Conservation (phyloP, 352 stramenopile species). For the Aphanomyces euteiches region DNA sequence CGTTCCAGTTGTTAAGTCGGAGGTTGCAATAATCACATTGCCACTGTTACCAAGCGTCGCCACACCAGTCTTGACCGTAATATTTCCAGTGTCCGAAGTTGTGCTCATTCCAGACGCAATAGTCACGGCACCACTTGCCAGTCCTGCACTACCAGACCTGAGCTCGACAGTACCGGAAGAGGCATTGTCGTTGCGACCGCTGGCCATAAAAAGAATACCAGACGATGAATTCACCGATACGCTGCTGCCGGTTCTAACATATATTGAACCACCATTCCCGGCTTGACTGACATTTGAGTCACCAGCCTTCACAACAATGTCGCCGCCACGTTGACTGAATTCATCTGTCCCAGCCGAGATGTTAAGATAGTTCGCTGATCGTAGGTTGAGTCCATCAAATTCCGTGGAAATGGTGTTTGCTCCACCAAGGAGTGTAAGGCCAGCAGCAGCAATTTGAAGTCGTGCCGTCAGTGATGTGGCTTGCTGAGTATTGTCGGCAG, state of each 20-base stretch:
- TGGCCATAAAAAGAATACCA: not conserved
- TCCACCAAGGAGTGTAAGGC: slow-evolving; percentile 37
- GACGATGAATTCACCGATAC: slow-evolving; percentile 25
- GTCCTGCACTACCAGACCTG: not conserved
- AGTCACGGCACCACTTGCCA: not conserved
- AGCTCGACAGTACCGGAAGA: not conserved
- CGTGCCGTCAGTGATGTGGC: slow-evolving; percentile 41
- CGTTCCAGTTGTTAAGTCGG: not conserved
- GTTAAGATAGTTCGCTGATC: not conserved
- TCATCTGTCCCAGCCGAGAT: slow-evolving; percentile 16
- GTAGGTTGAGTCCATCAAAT: slow-evolving; percentile 6
- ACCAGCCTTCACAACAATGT: slow-evolving; percentile 38
- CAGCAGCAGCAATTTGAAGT: slow-evolving; percentile 32
- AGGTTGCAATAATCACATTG: not conserved
- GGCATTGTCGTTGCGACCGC: not conserved
- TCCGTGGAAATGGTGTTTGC: slow-evolving; percentile 22
- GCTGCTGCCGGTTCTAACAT: slow-evolving; percentile 40
- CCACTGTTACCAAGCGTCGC: slow-evolving; percentile 8
- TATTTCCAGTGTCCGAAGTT: slow-evolving; percentile 46
- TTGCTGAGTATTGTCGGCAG: slow-evolving; percentile 33
- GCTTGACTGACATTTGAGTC: slow-evolving; percentile 34
- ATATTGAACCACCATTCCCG: slow-evolving; percentile 40
- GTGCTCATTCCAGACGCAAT: slow-evolving; percentile 9
- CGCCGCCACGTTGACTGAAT: slow-evolving; percentile 39
- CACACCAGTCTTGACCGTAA: slow-evolving; percentile 2